A percentile compares a stretch with the other conserved stretches of the same genome.
These are phyloP conservation scores for Aspergillus saccharolyticus DNA, from an alignment of 495 filamentous ascomycete species.

Conservation along the genomic window DNA sequence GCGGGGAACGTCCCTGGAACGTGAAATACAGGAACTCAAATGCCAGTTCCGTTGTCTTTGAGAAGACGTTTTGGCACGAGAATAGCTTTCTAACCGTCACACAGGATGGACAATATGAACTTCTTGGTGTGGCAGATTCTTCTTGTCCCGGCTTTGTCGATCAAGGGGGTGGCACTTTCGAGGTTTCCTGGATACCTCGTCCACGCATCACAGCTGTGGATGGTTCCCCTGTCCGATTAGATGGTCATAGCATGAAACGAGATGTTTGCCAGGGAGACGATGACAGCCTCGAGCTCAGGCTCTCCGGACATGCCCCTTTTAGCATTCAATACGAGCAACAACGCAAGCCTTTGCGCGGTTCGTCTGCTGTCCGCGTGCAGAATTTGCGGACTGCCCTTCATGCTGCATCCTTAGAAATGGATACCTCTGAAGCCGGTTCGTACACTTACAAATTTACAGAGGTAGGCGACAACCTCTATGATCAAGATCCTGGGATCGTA, in stretches of 20 bases:
- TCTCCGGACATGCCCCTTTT: conserved; percentile 81
- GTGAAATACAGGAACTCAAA: conserved; percentile 66
- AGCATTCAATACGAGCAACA: conserved; percentile 74
- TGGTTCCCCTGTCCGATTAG: conserved; percentile 48
- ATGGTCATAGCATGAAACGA: conserved; percentile 57
- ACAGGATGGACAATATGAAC: conserved; percentile 67
- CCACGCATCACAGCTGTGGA: conserved; percentile 66
- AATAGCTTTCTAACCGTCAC: conserved; percentile 68
- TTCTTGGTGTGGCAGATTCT: conserved; percentile 68
- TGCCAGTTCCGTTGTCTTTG: conserved; percentile 32
- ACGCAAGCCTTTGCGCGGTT: conserved; percentile 58
- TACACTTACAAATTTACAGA: conserved; percentile 83
- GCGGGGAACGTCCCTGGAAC: conserved; percentile 76
- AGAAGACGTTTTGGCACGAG: conserved; percentile 50
- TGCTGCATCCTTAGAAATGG: conserved; percentile 70
- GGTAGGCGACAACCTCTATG: conserved; percentile 78
- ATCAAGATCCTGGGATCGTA: conserved; percentile 58
- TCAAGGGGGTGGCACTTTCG: conserved; percentile 62
- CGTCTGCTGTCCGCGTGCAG: conserved; percentile 54
- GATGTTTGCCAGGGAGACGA: conserved; percentile 92
- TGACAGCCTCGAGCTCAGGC: conserved; percentile 73
- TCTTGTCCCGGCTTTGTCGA: conserved; percentile 79
- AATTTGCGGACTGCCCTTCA: conserved; percentile 67
- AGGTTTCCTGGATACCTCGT: conserved; percentile 76
- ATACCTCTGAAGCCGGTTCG: conserved; percentile 72